Evolutionary conservation across 805 yeast species (phyloP), one percentile per base, ranked within the genome.

Genomic region (Saturnispora mendoncae): DNA sequence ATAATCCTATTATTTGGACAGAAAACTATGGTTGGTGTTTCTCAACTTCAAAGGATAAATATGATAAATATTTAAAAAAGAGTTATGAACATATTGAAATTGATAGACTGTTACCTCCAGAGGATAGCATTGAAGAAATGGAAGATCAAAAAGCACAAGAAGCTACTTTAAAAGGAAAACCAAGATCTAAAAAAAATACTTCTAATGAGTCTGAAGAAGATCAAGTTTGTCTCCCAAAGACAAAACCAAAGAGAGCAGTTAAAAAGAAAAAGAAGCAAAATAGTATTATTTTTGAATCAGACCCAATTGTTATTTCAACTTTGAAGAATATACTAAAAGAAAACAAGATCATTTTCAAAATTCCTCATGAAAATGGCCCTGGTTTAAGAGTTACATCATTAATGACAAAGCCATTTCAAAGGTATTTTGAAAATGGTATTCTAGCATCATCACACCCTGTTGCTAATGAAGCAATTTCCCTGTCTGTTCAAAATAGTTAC

Each of bases 321-420:
- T 15, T 47, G 3, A 9, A 21, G 18, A 37, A 39, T 13, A 15
- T 49, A 5, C n/a, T 36, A 6, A 8, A 30, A 3, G 30, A 28
- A 6, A 9, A 23, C 4, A 35, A 58, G 21, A 40, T 55, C 1
- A 39, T 61, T 36, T 84, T 86, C 60, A 83, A 80, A 57, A 66
- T 92, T 17, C 97, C 97, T 0, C 97, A 90, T 56, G 87, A 87
- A 13, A 83, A 80, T 47, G 97, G 97, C 0, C 80, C 84, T 1
- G 59, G 60, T 1, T 75, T 75, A 23, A 70, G 94, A 47, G 81
- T 94, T 38, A 78, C 94, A 0, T 72, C 74, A 7, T 67, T 94
- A 7, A 68, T 92, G 62, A 77, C 95, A 27, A 92, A 92, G 54
- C 69, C 78, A 3, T 92, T 80, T 53, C 54, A 80, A 21, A 64